Conservation (phyloP, 768 basidiomycete species). For the Cystoderma amianthinum region DNA sequence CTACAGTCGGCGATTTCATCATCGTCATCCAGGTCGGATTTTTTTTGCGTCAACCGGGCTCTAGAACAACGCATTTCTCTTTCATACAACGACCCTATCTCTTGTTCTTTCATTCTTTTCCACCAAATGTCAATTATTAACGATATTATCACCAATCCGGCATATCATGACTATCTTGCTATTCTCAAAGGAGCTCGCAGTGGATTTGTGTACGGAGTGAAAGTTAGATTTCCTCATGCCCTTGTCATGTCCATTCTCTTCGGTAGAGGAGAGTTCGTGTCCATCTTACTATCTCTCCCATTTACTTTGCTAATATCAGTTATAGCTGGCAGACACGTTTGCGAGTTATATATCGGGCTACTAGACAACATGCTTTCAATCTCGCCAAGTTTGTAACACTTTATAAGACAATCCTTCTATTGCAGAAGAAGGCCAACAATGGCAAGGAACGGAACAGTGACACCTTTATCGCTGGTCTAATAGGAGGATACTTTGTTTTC, state of each 20-base stretch:
- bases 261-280: slow-evolving; percentile 80
- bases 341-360: slow-evolving; percentile 69
- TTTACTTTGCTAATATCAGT: slow-evolving; percentile 5
- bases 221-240: slow-evolving; percentile 93
- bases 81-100: too few relatives aligned
- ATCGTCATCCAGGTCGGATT: too few relatives aligned
- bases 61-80: too few relatives aligned
- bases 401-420: slow-evolving; percentile 80
- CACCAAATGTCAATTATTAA: slow-evolving; percentile 24
- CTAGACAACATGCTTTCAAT: slow-evolving; percentile 86
- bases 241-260: slow-evolving; percentile 95
- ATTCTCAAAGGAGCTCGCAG: slow-evolving; percentile 93
- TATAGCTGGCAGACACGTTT: slow-evolving; percentile 67
- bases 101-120: slow-evolving; percentile 17
- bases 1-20: too few relatives aligned
- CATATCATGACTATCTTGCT: slow-evolving; percentile 84
- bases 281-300: neutral
- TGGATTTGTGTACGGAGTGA: slow-evolving; percentile 85
- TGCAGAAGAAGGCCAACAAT: slow-evolving; percentile 76
- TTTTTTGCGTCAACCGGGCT: too few relatives aligned
- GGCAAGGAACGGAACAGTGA: slow-evolving; percentile 80
- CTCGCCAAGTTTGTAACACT: slow-evolving; percentile 91
- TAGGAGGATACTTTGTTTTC: slow-evolving; percentile 89
- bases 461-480: slow-evolving; percentile 86
- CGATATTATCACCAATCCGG: slow-evolving; percentile 58